phyloP scores from a whole-genome alignment of 306 rosid genomes.

The Myrica gale region DNA sequence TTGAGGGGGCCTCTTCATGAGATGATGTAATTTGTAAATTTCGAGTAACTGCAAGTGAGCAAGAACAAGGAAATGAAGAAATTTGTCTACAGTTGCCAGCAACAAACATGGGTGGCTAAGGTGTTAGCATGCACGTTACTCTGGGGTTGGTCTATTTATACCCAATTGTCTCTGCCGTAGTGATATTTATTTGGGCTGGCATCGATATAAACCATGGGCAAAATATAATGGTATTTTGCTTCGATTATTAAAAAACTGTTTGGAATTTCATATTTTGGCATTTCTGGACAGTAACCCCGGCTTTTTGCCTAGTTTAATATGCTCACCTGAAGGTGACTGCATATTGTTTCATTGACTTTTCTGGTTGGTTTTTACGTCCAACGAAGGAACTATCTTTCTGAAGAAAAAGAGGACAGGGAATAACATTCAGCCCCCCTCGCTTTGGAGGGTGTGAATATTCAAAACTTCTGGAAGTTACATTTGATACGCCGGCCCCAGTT shows the following conservation, averaged over 20 bases:
- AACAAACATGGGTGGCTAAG: conserved; percentile 5
- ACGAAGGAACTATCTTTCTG: not conserved
- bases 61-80: not conserved
- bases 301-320: not conserved
- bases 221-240: conserved; percentile 7
- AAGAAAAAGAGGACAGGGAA: not conserved
- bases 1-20: conserved; percentile 56
- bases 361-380: not conserved
- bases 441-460: not conserved
- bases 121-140: no score
- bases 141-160: no score
- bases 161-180: no score
- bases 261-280: conserved; percentile 5
- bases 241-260: not conserved
- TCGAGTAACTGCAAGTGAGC: not conserved
- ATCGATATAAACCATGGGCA: conserved; percentile 1
- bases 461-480: not conserved
- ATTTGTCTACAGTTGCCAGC: conserved; percentile 2
- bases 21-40: not conserved
- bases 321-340: not conserved
- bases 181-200: conserved; percentile 23
- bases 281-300: not conserved
- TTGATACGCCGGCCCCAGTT: not conserved
- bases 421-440: not conserved
- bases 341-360: not conserved